Evolutionary conservation across 257 asterid genomes (phyloP).

Genomic region (Rauvolfia tetraphylla): DNA sequence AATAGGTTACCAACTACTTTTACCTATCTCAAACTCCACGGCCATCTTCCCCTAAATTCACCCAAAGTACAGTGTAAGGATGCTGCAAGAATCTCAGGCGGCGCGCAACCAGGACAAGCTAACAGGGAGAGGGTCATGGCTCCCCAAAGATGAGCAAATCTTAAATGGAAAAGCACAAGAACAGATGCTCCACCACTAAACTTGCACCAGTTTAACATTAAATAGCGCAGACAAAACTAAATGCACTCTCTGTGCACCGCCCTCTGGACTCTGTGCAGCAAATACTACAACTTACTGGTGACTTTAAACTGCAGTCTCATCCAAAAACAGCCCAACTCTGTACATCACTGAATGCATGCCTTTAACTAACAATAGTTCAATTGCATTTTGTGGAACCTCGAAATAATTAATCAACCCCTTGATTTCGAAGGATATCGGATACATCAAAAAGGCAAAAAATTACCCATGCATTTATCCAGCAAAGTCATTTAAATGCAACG

Average conservation of each 20-base stretch:
- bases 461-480: neutral
- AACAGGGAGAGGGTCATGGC: neutral
- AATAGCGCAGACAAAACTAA: constrained; percentile 11
- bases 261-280: neutral
- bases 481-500: neutral
- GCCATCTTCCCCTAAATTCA: neutral
- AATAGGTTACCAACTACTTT: neutral
- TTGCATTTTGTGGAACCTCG: neutral
- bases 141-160: neutral
- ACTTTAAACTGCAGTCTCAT: constrained; percentile 8
- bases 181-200: neutral
- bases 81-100: neutral
- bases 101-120: constrained; percentile 10
- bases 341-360: neutral
- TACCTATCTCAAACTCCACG: neutral
- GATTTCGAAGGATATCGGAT: neutral
- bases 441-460: neutral
- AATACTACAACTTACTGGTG: neutral
- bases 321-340: neutral
- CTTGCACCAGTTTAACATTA: neutral
- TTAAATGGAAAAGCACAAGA: neutral
- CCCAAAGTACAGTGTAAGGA: neutral
- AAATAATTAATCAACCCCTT: neutral
- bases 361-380: neutral
- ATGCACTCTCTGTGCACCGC: constrained; percentile 19